Evolutionary conservation across 148 eudicot genomes (phyloP).

Genomic region (Dianthus caryophyllus): DNA sequence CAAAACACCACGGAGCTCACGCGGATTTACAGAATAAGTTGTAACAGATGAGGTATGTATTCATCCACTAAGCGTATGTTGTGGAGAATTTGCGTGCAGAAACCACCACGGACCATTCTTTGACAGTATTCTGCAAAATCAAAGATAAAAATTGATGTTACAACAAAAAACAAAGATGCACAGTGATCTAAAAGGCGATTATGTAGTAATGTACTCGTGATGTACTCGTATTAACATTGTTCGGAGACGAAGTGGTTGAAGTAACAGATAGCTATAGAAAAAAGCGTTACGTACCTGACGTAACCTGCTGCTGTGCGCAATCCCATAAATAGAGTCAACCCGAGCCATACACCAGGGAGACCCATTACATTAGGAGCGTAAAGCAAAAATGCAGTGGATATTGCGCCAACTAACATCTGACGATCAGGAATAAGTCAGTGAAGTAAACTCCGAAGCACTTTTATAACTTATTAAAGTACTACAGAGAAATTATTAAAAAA

Average conservation of each 20-base stretch:
- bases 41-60: not conserved
- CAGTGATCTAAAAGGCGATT: not conserved
- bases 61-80: constrained; percentile 27
- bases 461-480: too few species aligned
- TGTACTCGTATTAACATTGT: too few species aligned
- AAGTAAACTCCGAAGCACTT: not conserved
- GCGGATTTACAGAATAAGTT: not conserved
- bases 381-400: constrained; percentile 64
- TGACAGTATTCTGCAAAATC: constrained; percentile 40
- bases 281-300: constrained; percentile 44
- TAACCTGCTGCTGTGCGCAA: constrained; percentile 67
- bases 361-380: constrained; percentile 62
- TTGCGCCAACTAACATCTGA: constrained; percentile 72
- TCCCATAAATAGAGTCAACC: constrained; percentile 81
- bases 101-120: constrained; percentile 87
- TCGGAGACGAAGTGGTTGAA: not conserved
- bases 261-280: not conserved
- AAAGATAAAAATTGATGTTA: not conserved
- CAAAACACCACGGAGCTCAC: not conserved
- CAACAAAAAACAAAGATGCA: not conserved
- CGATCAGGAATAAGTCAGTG: constrained; percentile 1
- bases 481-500: not conserved
- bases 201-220: too few species aligned
- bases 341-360: constrained; percentile 88
- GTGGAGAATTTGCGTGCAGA: constrained; percentile 45